A percentile compares a stretch with the other conserved stretches of the same genome.
Evolutionary conservation across 805 yeast genomes (phyloP).

Genomic region (Yarrowia bubula): DNA sequence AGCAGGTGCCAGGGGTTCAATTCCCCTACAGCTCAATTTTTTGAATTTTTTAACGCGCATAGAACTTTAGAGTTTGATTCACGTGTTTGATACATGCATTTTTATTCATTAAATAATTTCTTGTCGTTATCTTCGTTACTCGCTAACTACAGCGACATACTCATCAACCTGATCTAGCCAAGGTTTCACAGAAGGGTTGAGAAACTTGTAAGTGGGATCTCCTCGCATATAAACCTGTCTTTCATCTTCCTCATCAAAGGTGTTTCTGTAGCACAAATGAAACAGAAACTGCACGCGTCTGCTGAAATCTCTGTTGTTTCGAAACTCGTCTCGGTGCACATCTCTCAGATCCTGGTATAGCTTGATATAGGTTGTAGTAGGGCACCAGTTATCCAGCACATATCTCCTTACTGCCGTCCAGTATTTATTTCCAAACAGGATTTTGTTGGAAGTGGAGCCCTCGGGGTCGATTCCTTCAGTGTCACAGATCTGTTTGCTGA

Average conservation of each 20-base stretch:
- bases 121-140: too few species aligned
- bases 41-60: background rate
- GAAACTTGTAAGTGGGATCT: background rate
- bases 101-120: too few species aligned
- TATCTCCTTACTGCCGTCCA: constrained; percentile 6
- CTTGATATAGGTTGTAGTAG: background rate
- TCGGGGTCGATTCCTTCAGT: background rate
- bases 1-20: constrained; percentile 25
- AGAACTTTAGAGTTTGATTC: too few species aligned
- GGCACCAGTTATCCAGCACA: constrained; percentile 19
- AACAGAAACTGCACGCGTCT: background rate
- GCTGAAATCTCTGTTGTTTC: constrained; percentile 4
- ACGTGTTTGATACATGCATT: background rate
- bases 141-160: background rate
- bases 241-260: constrained; percentile 14
- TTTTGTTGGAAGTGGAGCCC: constrained; percentile 14
- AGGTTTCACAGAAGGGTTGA: background rate
- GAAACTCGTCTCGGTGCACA: constrained; percentile 2
- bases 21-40: constrained; percentile 15
- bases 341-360: constrained; percentile 9
- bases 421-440: constrained; percentile 4
- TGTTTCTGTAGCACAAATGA: constrained; percentile 1
- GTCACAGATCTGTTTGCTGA: background rate
- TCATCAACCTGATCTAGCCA: constrained; percentile 21
- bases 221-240: constrained; percentile 17